Evolutionary conservation across 106 monocot genomes (phyloP).

Genomic region (Phalaenopsis equestris): DNA sequence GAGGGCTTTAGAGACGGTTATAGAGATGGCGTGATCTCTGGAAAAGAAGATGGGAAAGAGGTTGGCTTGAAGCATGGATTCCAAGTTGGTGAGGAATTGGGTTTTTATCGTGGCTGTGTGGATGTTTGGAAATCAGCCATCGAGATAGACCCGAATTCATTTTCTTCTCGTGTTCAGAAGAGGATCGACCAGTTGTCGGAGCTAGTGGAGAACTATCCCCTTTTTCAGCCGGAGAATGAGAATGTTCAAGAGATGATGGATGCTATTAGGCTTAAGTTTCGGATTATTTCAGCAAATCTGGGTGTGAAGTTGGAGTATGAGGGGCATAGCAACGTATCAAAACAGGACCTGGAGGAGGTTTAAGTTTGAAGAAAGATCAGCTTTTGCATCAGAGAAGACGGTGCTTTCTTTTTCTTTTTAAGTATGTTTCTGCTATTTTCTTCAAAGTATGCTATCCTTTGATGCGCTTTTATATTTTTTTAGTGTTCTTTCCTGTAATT

Average conservation of each 20-base stretch:
- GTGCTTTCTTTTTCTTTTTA: too few species aligned
- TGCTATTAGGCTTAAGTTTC: slow-evolving; percentile 53
- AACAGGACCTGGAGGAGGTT: slow-evolving; percentile 23
- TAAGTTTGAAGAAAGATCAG: slow-evolving; percentile 3
- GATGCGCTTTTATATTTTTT: not conserved
- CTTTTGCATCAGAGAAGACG: too few species aligned
- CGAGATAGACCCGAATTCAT: slow-evolving; percentile 23
- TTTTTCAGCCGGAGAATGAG: slow-evolving; percentile 56
- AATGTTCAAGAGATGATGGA: slow-evolving; percentile 48
- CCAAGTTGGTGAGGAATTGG: slow-evolving; percentile 61
- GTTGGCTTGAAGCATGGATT: slow-evolving; percentile 63
- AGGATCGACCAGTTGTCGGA: slow-evolving; percentile 34
- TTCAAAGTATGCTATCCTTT: too few species aligned
- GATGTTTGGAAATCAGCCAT: slow-evolving; percentile 50
- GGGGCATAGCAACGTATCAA: slow-evolving; percentile 21
- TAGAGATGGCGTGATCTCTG: slow-evolving; percentile 39
- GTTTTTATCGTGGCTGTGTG: slow-evolving; percentile 65
- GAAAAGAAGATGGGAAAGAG: slow-evolving; percentile 56
- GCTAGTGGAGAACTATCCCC: slow-evolving; percentile 37
- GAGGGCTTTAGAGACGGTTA: slow-evolving; percentile 63
- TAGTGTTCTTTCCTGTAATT: not conserved
- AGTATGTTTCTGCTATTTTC: too few species aligned
- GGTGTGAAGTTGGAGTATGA: slow-evolving; percentile 58
- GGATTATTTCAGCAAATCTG: slow-evolving; percentile 36
- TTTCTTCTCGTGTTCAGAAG: slow-evolving; percentile 51